phyloP scores from a whole-genome alignment of 257 asterid species.

The Solanum lignicaule region DNA sequence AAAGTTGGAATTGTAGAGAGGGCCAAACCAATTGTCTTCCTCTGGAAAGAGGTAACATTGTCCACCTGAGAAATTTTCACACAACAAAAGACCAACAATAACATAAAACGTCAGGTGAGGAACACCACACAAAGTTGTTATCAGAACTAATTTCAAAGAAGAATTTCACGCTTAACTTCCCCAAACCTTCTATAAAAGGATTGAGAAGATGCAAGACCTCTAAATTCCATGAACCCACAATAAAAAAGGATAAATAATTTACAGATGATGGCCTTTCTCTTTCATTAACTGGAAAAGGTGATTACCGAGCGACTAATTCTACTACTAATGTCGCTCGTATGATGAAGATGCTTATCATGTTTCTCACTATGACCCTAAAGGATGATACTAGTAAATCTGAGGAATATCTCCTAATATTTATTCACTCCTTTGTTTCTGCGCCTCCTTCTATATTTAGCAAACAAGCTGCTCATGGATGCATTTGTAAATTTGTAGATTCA shows the following conservation, averaged over 20 bases:
- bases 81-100: neutral
- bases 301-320: too few species aligned
- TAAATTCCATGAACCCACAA: neutral
- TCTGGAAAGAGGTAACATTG: slow-evolving; percentile 56
- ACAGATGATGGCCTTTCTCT: neutral
- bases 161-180: neutral
- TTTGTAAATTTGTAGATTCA: too few species aligned
- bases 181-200: neutral
- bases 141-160: neutral
- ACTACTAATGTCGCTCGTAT: too few species aligned
- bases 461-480: too few species aligned
- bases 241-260: neutral
- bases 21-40: slow-evolving; percentile 69
- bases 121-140: neutral
- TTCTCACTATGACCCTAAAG: too few species aligned
- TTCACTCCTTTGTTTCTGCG: too few species aligned
- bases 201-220: neutral
- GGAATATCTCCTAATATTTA: too few species aligned
- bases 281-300: neutral
- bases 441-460: too few species aligned
- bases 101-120: neutral
- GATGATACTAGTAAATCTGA: too few species aligned
- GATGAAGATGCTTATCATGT: too few species aligned
- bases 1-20: slow-evolving; percentile 73
- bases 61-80: slow-evolving; percentile 47